Percentiles rank a stretch among this genome's conserved stretches.
These are phyloP conservation scores for Backusella morwellensis DNA, from an alignment of 192 early-diverging fungal genomes.

Conservation along the genomic window DNA sequence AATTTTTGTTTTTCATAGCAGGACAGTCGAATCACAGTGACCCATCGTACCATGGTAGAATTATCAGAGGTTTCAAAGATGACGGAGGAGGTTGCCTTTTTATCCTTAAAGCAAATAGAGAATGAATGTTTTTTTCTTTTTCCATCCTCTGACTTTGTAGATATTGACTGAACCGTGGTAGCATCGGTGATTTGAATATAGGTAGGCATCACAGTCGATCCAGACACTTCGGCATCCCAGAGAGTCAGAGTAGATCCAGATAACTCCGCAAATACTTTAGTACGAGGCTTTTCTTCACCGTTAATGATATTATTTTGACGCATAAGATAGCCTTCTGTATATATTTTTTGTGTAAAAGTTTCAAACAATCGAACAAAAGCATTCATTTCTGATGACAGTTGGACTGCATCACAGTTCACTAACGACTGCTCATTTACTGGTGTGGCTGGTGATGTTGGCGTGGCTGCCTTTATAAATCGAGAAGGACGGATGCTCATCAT, in stretches of 20 bases:
- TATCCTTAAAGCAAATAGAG: slow-evolving; percentile 42
- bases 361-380: slow-evolving; percentile 59
- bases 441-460: background rate
- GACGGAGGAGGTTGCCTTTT: background rate
- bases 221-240: slow-evolving; percentile 53
- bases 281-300: slow-evolving; percentile 64
- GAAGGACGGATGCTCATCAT: slow-evolving; percentile 28
- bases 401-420: slow-evolving; percentile 34
- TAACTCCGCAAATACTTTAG: slow-evolving; percentile 71
- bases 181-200: slow-evolving; percentile 55
- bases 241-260: slow-evolving; percentile 66
- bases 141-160: slow-evolving; percentile 49
- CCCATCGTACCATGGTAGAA: slow-evolving; percentile 46
- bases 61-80: slow-evolving; percentile 17
- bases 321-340: slow-evolving; percentile 66
- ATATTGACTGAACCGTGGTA: slow-evolving; percentile 52
- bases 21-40: slow-evolving; percentile 67
- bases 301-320: slow-evolving; percentile 61
- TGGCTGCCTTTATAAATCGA: slow-evolving; percentile 31
- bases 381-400: slow-evolving; percentile 53
- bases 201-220: slow-evolving; percentile 60
- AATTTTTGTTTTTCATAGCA: slow-evolving; percentile 72
- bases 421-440: background rate
- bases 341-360: slow-evolving; percentile 66
- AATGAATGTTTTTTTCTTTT: slow-evolving; percentile 64